Evolutionary conservation across 192 early-diverging fungal genomes (phyloP), one percentile per base, ranked within the genome.

Genomic region (Thamnidium elegans): DNA sequence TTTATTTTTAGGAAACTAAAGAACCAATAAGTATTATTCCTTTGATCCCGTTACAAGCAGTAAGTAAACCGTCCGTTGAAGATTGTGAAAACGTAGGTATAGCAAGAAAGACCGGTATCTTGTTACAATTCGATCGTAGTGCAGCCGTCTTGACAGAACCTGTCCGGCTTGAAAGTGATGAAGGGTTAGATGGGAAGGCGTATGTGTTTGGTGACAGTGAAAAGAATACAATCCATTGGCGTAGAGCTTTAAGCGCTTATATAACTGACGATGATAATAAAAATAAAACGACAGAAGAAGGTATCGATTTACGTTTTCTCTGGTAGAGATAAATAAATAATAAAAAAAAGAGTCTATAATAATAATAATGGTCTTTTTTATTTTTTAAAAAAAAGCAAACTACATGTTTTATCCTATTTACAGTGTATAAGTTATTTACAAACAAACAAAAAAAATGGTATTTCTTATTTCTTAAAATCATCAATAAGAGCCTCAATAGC

Each of bases 401-500:
- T 7, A 50, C 14, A 52, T 58, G 46, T 17, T 36, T 46, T 2
- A 14, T 46, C 20, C 13, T n/a, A 34, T 52, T 19, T 47, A 36
- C 13, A 11, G 20, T 14, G 21, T 52, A 43, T 45, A 58, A 10
- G 31, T 50, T 42, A 42, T 50, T 59, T 67, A 55, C 14, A 55
- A 48, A 19, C 5, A 17, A 48, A 48, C 2, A 48, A 61, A 46
- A 56, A 19, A 47, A 47, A 32, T 23, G 26, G 23, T 26, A 26
- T 3, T 26, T 26, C 3, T 26, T 26, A 32, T 62, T 62, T 39
- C n/a, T 48, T 6, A 60, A 69, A 88, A 77, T 62, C 58, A 1
- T 15, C 13, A 19, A 55, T 34, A 7, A 78, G 32, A 1, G 73
- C 76, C 69, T 84, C 77, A 68, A 88, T 78, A 4, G 89, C 82